Percentiles rank a stretch among this genome's conserved stretches.
Conservation (phyloP, 2,329 filamentous ascomycete genomes). For the Aaosphaeria pasadenensis region DNA sequence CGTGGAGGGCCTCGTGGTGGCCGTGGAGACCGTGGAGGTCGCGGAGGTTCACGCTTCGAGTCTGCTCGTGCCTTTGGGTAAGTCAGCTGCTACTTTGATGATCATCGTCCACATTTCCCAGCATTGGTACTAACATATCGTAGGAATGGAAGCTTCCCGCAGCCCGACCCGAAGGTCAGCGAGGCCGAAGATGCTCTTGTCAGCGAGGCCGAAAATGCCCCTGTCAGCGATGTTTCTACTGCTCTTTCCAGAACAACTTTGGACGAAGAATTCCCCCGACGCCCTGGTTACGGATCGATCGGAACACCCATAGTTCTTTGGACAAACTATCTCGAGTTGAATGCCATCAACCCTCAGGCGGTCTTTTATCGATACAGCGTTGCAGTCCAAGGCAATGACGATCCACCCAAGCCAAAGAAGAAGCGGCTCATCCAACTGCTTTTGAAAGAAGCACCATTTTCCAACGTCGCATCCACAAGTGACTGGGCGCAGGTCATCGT, state of each 20-base stretch:
- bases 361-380: constrained; percentile 27
- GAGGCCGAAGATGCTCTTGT: constrained; percentile 30
- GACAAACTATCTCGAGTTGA: constrained; percentile 42
- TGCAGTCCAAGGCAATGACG: constrained; percentile 21
- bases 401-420: constrained; percentile 42
- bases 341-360: constrained; percentile 20
- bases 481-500: constrained; percentile 37
- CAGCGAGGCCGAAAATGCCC: constrained; percentile 10
- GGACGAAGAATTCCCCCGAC: constrained; percentile 18
- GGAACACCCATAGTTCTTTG: constrained; percentile 40
- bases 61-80: constrained; percentile 19
- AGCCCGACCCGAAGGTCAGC: constrained; percentile 26
- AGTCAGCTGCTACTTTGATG: constrained; percentile 1
- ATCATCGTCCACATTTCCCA: background rate
- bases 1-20: constrained; percentile 6
- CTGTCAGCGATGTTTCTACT: constrained; percentile 25
- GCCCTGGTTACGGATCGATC: constrained; percentile 32
- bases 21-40: constrained; percentile 5
- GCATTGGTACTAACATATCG: constrained; percentile 16
- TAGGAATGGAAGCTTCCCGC: constrained; percentile 1
- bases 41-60: background rate
- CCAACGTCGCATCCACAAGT: constrained; percentile 29
- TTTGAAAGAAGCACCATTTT: constrained; percentile 29
- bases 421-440: constrained; percentile 49
- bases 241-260: constrained; percentile 20